A percentile compares a stretch with the other conserved stretches of the same genome.
phyloP scores from a whole-genome alignment of 768 basidiomycete genomes.

The Pleurotus sapidus region DNA sequence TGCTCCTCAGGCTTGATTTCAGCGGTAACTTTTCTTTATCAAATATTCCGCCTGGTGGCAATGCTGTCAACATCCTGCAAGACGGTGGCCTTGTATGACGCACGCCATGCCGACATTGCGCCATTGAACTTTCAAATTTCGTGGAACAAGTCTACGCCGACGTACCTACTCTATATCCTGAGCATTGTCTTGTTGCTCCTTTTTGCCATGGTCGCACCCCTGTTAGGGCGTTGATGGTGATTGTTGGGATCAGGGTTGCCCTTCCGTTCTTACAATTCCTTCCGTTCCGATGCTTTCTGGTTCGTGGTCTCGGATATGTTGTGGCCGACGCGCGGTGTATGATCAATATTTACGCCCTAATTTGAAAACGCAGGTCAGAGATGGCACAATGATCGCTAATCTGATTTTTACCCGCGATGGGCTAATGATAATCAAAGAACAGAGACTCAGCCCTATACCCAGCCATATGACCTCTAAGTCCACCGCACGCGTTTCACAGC shows the following conservation, averaged over 20 bases:
- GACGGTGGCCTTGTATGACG: no score
- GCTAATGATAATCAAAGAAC: slow-evolving; percentile 21
- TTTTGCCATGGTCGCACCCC: no score
- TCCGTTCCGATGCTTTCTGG: neutral
- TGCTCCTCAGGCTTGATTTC: slow-evolving; percentile 82
- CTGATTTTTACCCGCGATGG: neutral
- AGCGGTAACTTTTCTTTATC: slow-evolving; percentile 71
- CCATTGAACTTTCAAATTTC: no score
- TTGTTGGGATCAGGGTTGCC: no score
- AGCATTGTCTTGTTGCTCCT: no score
- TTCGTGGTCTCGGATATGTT: neutral
- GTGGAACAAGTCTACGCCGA: no score
- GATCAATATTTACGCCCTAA: neutral
- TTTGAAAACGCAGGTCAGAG: slow-evolving; percentile 15
- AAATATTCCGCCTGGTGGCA: slow-evolving; percentile 15
- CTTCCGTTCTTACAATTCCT: neutral
- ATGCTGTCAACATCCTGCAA: no score
- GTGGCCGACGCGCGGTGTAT: neutral
- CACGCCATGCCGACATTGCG: no score
- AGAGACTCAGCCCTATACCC: slow-evolving; percentile 23
- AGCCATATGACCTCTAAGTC: slow-evolving; percentile 29
- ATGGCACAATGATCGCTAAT: slow-evolving; percentile 3
- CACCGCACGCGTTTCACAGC: slow-evolving; percentile 39
- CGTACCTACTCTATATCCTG: no score
- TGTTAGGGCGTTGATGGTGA: no score